Evolutionary conservation across 805 yeast species (phyloP).

Genomic region (Wickerhamia fluorescens): DNA sequence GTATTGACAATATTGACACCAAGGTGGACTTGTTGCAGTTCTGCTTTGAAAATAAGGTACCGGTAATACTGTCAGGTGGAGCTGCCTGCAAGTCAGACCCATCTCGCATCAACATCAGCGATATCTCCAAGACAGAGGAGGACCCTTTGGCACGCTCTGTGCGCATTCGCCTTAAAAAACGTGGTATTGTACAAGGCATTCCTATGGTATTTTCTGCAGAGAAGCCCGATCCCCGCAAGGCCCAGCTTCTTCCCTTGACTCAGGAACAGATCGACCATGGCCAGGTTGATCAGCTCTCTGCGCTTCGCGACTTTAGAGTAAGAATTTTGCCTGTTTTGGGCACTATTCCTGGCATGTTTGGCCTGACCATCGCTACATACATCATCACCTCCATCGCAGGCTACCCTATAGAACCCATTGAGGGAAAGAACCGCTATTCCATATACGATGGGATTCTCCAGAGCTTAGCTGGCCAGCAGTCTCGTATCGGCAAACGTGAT

Average conservation of each 20-base stretch:
- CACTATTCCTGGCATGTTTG: conserved; percentile 95
- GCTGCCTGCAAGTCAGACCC: conserved; percentile 97
- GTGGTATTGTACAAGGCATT: conserved; percentile 69
- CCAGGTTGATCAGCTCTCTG: conserved; percentile 78
- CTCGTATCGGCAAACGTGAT: conserved; percentile 64
- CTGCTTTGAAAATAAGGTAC: conserved; percentile 52
- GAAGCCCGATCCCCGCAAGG: conserved; percentile 94
- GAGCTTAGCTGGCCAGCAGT: conserved; percentile 79
- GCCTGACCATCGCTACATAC: conserved; percentile 81
- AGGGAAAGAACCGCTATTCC: conserved; percentile 82
- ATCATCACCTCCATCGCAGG: conserved; percentile 74
- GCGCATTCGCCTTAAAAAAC: conserved; percentile 72
- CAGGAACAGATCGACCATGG: conserved; percentile 78
- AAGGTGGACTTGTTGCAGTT: conserved; percentile 82
- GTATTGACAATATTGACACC: conserved; percentile 96
- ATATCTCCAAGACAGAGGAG: conserved; percentile 83
- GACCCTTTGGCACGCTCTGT: conserved; percentile 88
- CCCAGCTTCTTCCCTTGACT: conserved; percentile 75
- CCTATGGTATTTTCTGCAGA: conserved; percentile 91
- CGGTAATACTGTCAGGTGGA: conserved; percentile 90
- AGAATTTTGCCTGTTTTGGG: conserved; percentile 94
- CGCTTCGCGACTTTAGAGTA: conserved; percentile 84
- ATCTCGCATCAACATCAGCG: conserved; percentile 82
- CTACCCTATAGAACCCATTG: conserved; percentile 85
- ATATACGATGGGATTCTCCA: conserved; percentile 78